Conservation (phyloP, 768 basidiomycete species). For the Kwoniella sp. region DNA sequence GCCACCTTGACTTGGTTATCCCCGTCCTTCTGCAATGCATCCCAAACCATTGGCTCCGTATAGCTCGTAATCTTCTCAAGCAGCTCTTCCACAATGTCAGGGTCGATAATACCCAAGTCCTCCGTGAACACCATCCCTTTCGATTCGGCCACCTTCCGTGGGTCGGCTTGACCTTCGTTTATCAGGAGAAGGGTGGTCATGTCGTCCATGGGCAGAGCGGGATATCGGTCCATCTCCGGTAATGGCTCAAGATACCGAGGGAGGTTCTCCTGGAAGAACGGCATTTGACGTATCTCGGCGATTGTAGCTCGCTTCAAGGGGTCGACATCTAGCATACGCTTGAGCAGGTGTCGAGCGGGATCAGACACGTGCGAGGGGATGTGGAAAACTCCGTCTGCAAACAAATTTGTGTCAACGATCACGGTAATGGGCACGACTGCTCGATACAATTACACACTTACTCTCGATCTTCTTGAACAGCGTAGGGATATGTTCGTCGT, state of each 20-base stretch:
- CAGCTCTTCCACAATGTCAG: slow-evolving; percentile 84
- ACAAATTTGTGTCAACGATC: not conserved
- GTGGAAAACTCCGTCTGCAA: slow-evolving; percentile 78
- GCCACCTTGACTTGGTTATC: slow-evolving; percentile 96
- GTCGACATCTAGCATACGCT: slow-evolving; percentile 88
- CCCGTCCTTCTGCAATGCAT: slow-evolving; percentile 77
- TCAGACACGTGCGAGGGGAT: slow-evolving; percentile 77
- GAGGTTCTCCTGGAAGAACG: slow-evolving; percentile 85
- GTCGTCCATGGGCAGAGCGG: slow-evolving; percentile 43
- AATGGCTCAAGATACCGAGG: slow-evolving; percentile 78
- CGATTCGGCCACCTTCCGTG: slow-evolving; percentile 46
- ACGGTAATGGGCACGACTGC: not conserved
- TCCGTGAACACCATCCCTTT: slow-evolving; percentile 67
- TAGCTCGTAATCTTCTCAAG: slow-evolving; percentile 71
- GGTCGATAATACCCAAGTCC: slow-evolving; percentile 87
- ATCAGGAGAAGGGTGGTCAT: slow-evolving; percentile 43
- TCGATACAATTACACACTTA: slow-evolving; percentile 20
- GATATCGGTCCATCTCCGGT: slow-evolving; percentile 62
- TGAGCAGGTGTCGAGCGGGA: slow-evolving; percentile 78
- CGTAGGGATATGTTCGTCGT: slow-evolving; percentile 91
- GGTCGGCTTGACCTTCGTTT: slow-evolving; percentile 50
- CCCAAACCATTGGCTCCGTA: slow-evolving; percentile 82
- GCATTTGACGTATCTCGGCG: slow-evolving; percentile 83
- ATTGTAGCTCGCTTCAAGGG: slow-evolving; percentile 93
- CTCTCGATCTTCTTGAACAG: slow-evolving; percentile 94